Evolutionary conservation across 1,284 basidiomycete genomes (phyloP).

Genomic region (Microbotryum intermedium): DNA sequence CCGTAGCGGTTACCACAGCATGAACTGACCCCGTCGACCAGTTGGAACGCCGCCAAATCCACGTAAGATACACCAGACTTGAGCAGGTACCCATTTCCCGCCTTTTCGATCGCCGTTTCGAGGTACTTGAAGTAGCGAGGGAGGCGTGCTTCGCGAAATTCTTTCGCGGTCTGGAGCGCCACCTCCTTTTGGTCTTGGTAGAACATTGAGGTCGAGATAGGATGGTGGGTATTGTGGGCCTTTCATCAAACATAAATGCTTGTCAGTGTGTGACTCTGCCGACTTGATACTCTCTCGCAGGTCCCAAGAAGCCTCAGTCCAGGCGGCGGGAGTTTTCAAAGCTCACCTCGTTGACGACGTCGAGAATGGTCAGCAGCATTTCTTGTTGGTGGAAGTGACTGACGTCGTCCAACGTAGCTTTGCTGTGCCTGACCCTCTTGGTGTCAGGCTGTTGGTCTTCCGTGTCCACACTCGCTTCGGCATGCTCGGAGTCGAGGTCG

Average conservation of each 20-base stretch:
- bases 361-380: slow-evolving; percentile 44
- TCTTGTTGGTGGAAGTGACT: slow-evolving; percentile 39
- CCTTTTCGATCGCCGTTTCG: slow-evolving; percentile 38
- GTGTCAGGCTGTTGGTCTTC: slow-evolving; percentile 9
- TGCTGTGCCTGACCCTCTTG: slow-evolving; percentile 41
- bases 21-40: slow-evolving; percentile 35
- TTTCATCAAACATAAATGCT: neutral
- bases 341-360: slow-evolving; percentile 44
- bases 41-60: slow-evolving; percentile 47
- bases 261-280: too few species aligned
- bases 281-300: too few species aligned
- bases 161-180: slow-evolving; percentile 38
- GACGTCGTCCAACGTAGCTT: slow-evolving; percentile 44
- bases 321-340: slow-evolving; percentile 3
- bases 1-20: neutral
- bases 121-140: slow-evolving; percentile 47
- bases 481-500: slow-evolving; percentile 32
- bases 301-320: too few species aligned
- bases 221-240: slow-evolving; percentile 40
- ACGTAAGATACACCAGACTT: slow-evolving; percentile 44
- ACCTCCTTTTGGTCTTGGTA: slow-evolving; percentile 50
- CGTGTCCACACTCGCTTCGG: neutral
- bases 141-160: slow-evolving; percentile 44
- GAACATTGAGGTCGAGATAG: slow-evolving; percentile 39
- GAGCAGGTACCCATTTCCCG: slow-evolving; percentile 38